Evolutionary conservation across 1,139 yeast genomes (phyloP).

Genomic region (Protomyces macrosporus): DNA sequence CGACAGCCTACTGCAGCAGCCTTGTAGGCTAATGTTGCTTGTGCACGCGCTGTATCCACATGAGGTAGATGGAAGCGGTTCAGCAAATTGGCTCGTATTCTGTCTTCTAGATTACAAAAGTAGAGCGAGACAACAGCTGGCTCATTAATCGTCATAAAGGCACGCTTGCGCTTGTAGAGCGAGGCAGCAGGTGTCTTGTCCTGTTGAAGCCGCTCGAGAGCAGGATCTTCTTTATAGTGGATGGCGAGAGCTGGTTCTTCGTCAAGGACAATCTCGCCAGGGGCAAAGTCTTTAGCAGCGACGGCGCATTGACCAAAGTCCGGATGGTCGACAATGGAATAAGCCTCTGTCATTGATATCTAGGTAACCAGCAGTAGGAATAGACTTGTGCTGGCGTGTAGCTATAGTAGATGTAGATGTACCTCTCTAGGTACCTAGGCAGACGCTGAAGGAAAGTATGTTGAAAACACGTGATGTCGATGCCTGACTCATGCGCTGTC

Average conservation of each 20-base stretch:
- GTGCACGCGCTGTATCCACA: background rate
- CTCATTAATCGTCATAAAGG: conserved; percentile 10
- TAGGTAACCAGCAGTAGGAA: too few species aligned
- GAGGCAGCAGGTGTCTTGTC: background rate
- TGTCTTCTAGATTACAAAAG: background rate
- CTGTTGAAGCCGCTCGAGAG: background rate
- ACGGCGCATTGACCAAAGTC: conserved; percentile 19
- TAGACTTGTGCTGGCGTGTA: too few species aligned
- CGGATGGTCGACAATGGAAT: background rate
- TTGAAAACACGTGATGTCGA: too few species aligned
- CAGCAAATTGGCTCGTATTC: background rate
- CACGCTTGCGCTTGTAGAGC: conserved; percentile 13
- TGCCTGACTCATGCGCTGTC: too few species aligned
- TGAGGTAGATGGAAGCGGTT: background rate
- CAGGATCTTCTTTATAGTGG: conserved; percentile 4
- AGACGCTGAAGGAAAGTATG: too few species aligned
- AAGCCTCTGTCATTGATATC: too few species aligned
- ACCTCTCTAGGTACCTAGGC: too few species aligned
- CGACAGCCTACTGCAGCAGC: conserved; percentile 3
- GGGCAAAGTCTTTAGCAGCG: conserved; percentile 1
- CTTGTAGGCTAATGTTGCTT: conserved; percentile 3
- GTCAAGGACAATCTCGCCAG: conserved; percentile 13
- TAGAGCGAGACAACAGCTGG: conserved; percentile 7
- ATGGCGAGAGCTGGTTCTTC: conserved; percentile 9
- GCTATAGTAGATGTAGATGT: too few species aligned